Base-by-base conservation (phyloP, 2,329 filamentous ascomycete species). In the Sclerotinia nivalis region DNA sequence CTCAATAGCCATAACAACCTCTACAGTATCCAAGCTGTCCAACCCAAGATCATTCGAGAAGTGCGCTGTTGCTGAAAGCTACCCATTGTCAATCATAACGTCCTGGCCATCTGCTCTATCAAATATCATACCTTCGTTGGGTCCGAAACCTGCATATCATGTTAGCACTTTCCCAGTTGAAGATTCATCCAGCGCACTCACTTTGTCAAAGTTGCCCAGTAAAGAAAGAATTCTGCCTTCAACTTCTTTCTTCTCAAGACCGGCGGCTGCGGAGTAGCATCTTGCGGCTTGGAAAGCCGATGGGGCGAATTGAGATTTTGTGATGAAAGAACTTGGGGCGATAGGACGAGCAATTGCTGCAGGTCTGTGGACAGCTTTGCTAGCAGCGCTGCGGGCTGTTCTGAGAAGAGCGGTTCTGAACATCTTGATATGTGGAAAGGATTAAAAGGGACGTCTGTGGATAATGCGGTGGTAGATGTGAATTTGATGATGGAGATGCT, bases 1-100 rank as follows among this genome's bases (percentile, higher is more conserved):
- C 88, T 99, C 96, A 83, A 99, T 98, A 75, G 96, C 96, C 96
- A 99, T 99, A 78, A 99, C 96, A 76, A 99, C 96, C 87, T 99
- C 96, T 74, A 99, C 96, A 74, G 96, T 97, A 82, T 99, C 96
- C 82, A 99, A 88, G 84, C 92, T 96, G 86, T 99, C 96, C 78
- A 99, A 86, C 75, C 94, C 96, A 74, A 99, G 91, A 84, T 99
- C 95, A 82, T 97, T 98, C 80, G 93, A 88, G 84, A 99, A 99
- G 88, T 98, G 94, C 71, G 95, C 91, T 68, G 85, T 86, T 73
- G 88, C 84, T 79, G 89, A 93, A 81, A 99, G 93, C 95, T 98
- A 77, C 71, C 50, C 28, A 69, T 52, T 58, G 72, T 74, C 65
- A 73, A 73, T 66, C 80, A 75, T 72, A 69, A 61, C 45, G 43